Evolutionary conservation across 1,139 yeast species (phyloP), one percentile per base, ranked within the genome.

Genomic region (Meyerozyma athensensis): DNA sequence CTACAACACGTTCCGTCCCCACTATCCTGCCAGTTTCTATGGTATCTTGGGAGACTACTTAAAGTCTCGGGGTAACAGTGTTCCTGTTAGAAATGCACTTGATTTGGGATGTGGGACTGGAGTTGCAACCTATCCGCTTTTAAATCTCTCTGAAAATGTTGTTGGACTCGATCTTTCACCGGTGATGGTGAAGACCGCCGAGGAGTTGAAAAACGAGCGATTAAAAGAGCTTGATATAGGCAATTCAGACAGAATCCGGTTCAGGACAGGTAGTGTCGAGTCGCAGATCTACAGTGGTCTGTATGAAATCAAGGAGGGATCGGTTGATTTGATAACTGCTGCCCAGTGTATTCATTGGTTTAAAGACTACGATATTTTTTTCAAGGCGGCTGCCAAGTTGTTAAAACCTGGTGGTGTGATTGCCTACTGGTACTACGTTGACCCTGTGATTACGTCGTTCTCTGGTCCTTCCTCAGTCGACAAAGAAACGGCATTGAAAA

Each of bases 1-100:
- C 39, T 87, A 87, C 58, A 65, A 74, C 36, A 61, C 69, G 9
- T 77, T 78, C 49, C 71, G 95, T 39, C 95, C 95, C 0, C 61
- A 68, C 2, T 86, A 85, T 48, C 86, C 89, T 0, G 49, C 58
- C 0, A 53, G 67, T 2, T 76, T 84, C 47, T 82, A 70, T 49
- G 49, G 65, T 8, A 50, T 61, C 10, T 49, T 85, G n/a, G 43
- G 45, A 20, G 47, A 56, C 1, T 69, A 63, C 41, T 49, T 53
- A 4, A 40, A 34, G 18, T 6, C 48, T 13, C 44, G 48, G 26
- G 49, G 48, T 8, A 43, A 41, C 7, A 38, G 40, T 9, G 37
- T 50, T 9, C 61, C 62, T 1, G 41, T 63, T 5, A 38, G 43
- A 2, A 45, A 43, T 12, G 51, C 67, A 2, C 49, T 65, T 38